Evolutionary conservation across 352 stramenopile genomes (phyloP).

Genomic region (Paralagenidium karlingii): DNA sequence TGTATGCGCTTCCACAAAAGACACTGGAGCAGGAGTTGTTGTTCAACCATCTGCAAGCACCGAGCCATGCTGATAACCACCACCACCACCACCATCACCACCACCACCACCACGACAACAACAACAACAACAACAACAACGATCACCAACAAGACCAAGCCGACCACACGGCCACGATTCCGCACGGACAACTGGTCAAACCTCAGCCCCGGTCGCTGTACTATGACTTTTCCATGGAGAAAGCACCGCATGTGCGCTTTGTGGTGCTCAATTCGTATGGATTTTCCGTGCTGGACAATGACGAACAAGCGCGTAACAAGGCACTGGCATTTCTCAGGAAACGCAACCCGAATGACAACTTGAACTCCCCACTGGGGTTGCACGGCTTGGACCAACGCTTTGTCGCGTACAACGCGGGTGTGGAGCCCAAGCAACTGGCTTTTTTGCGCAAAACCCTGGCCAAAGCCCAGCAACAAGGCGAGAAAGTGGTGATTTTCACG

Average conservation of each 20-base stretch:
- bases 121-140: too few relatives aligned
- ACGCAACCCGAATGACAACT: slow-evolving; percentile 54
- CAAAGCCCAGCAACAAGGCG: slow-evolving; percentile 7
- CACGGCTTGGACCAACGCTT: slow-evolving; percentile 28
- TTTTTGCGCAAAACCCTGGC: slow-evolving; percentile 34
- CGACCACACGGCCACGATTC: neutral
- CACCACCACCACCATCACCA: too few relatives aligned
- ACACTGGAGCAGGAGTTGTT: slow-evolving; percentile 33
- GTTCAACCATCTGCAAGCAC: too few relatives aligned
- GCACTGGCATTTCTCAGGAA: slow-evolving; percentile 20
- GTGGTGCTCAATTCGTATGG: slow-evolving; percentile 64
- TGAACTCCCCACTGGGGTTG: slow-evolving; percentile 57
- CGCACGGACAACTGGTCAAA: too few relatives aligned
- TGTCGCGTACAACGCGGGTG: slow-evolving; percentile 65
- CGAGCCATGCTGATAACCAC: too few relatives aligned
- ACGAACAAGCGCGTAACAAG: slow-evolving; percentile 29
- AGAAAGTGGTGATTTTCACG: slow-evolving; percentile 62
- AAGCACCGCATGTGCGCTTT: slow-evolving; percentile 32
- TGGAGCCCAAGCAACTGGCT: slow-evolving; percentile 38
- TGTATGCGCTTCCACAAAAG: slow-evolving; percentile 58
- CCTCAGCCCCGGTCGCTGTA: too few relatives aligned
- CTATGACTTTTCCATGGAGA: slow-evolving; percentile 46
- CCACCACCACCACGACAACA: too few relatives aligned
- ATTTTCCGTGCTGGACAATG: slow-evolving; percentile 40
- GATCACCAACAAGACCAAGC: slow-evolving; percentile 2